phyloP scores from a whole-genome alignment of 2,329 filamentous ascomycete species.

The Aspergillus pseudotamarii region DNA sequence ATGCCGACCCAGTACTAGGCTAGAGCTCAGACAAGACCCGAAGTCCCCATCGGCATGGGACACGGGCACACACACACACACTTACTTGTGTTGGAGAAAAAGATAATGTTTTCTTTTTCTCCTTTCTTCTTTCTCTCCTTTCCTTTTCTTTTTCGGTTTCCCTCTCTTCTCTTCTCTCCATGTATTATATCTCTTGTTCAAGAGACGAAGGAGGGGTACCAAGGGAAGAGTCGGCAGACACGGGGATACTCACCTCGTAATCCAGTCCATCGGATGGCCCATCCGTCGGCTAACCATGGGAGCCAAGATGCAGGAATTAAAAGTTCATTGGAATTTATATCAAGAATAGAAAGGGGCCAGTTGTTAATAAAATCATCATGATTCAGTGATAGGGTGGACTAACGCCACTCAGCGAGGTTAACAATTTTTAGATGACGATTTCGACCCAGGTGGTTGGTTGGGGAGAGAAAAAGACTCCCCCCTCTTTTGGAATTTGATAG shows the following conservation, averaged over 20 bases:
- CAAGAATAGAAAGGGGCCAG: neutral
- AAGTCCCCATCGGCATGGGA: slow-evolving; percentile 12
- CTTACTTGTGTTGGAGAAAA: neutral
- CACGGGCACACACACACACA: neutral
- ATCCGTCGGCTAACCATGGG: neutral
- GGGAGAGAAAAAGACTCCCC: neutral
- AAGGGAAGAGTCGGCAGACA: slow-evolving; percentile 8
- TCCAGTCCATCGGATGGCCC: neutral
- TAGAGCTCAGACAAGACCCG: slow-evolving; percentile 18
- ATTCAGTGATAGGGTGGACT: slow-evolving; percentile 1
- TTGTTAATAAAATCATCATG: slow-evolving; percentile 4
- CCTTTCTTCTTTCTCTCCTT: neutral
- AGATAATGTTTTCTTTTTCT: neutral
- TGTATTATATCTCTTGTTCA: slow-evolving; percentile 16
- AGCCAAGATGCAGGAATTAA: neutral
- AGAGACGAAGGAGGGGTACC: neutral
- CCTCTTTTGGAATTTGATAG: slow-evolving; percentile 7
- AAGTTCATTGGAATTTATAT: neutral
- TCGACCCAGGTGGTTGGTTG: slow-evolving; percentile 5
- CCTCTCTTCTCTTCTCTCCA: slow-evolving; percentile 13
- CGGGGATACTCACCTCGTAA: slow-evolving; percentile 3
- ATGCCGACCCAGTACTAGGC: slow-evolving; percentile 18
- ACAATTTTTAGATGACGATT: slow-evolving; percentile 8
- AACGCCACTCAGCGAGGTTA: slow-evolving; percentile 10
- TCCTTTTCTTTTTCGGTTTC: no score